Base-by-base conservation (phyloP, 352 stramenopile genomes). In the Phytophthora chlamydospora region DNA sequence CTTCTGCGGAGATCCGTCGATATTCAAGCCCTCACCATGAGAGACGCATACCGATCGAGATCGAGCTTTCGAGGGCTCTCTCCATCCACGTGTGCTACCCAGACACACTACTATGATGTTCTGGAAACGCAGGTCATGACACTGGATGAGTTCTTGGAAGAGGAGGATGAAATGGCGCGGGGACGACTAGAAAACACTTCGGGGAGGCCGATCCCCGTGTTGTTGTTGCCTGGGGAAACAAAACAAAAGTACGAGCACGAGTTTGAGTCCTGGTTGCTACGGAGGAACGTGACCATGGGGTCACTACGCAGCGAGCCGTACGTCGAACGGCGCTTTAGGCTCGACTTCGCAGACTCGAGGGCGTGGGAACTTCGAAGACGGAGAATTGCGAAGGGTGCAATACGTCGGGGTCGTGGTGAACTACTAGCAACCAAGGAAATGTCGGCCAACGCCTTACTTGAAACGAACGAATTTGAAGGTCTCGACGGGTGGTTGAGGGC, bases 291-390 rank as follows among this genome's bases (percentile, higher is more conserved):
- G 49, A 48, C 36, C 10, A 11, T 54, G 19, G 17, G 7, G 17
- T 54, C 34, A 10, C 27, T 58, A n/a, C 36, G 40, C 10, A 16
- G 27, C 1, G 49, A 58, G 16, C 21, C 24, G 4, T 14, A 17
- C 36, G 49, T 47, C 19, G 38, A 58, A 14, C 49, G 49, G 4
- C 49, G 36, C 7, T 58, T 58, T 34, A 36, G 49, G 6, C 27
- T 58, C n/a, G 38, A 58, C 7, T 58, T 58, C 40, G 49, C 49
- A 39, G 14, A 47, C 36, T 46, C 49, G 1, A 32, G 38, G 19
- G 50, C 29, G 11, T 47, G 39, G 50, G 39, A 58, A 11, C 14
- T 58, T n/a, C 49, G 29, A 24, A 14, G 50, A 19, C 41, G n/a
- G 6, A 0, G n/a, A 14, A 6, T 29, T 24, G 24, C 1, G 12